A percentile compares a stretch with the other conserved stretches of the same genome.
Evolutionary conservation across 139 green algal genomes (phyloP).

Genomic region (Volvox reticuliferus): DNA sequence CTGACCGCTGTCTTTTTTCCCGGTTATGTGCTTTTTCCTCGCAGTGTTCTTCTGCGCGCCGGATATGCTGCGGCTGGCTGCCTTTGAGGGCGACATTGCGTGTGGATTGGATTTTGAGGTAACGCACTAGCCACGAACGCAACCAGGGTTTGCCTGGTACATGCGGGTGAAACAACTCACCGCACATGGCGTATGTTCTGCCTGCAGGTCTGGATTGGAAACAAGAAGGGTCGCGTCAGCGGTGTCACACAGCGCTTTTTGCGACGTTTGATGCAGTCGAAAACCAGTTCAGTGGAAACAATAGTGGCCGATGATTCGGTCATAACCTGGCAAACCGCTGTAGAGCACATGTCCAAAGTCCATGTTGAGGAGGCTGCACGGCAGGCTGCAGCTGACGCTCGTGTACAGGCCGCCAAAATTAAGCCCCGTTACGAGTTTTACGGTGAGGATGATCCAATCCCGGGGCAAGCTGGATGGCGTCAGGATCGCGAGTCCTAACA

Average conservation of each 20-base stretch:
- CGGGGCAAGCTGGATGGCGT: too few species aligned
- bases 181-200: not conserved
- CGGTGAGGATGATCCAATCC: not conserved
- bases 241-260: slow-evolving; percentile 20
- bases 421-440: slow-evolving; percentile 31
- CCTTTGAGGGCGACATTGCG: not conserved
- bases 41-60: slow-evolving; percentile 27
- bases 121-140: not conserved
- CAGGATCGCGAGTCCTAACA: too few species aligned
- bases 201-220: slow-evolving; percentile 15
- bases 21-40: not conserved
- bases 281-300: not conserved
- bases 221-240: slow-evolving; percentile 15
- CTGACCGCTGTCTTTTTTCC: too few species aligned
- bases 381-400: not conserved
- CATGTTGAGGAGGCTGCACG: slow-evolving; percentile 2
- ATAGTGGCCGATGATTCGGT: not conserved
- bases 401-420: not conserved
- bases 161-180: too few species aligned
- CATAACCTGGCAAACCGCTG: not conserved
- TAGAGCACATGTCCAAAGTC: slow-evolving; percentile 19
- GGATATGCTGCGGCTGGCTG: not conserved
- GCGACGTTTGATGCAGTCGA: not conserved
- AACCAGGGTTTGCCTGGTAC: too few species aligned
- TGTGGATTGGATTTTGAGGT: slow-evolving; percentile 31